Conservation (phyloP, 2,329 filamentous ascomycete species). For the Xylariaceae sp. region DNA sequence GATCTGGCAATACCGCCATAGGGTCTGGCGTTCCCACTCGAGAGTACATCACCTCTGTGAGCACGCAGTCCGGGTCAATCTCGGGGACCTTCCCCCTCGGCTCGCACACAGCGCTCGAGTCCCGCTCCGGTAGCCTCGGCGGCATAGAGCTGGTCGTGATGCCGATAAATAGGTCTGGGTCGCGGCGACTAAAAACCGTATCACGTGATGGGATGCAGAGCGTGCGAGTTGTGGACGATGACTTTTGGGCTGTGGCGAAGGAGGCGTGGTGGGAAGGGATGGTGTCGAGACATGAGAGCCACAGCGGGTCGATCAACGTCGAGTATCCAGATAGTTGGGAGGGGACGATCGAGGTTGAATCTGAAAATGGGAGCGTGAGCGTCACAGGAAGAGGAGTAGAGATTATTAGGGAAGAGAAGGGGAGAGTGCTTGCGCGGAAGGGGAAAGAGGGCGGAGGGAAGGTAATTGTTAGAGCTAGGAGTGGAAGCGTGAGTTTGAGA, state of each 20-base stretch:
- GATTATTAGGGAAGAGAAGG: conserved; percentile 6
- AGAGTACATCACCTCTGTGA: conserved; percentile 11
- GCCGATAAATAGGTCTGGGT: too few relatives aligned
- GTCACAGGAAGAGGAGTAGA: conserved; percentile 10
- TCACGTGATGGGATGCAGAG: too few relatives aligned
- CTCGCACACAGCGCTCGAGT: neutral
- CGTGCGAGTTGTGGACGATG: too few relatives aligned
- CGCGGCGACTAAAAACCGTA: too few relatives aligned
- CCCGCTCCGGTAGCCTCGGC: conserved; percentile 7
- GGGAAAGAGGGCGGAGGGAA: too few relatives aligned
- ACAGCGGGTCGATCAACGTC: conserved; percentile 5
- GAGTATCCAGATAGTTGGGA: conserved; percentile 13
- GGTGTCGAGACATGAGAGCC: conserved; percentile 6
- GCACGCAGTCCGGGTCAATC: conserved; percentile 1
- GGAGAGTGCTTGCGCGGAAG: too few relatives aligned
- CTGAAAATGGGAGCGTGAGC: neutral
- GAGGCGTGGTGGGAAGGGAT: conserved; percentile 13
- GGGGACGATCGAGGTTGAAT: conserved; percentile 7
- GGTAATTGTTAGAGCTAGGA: too few relatives aligned
- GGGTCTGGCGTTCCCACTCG: neutral
- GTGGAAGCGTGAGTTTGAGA: too few relatives aligned
- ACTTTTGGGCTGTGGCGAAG: neutral
- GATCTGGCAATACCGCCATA: too few relatives aligned
- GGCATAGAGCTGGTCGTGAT: too few relatives aligned
- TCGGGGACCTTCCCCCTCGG: conserved; percentile 16